Evolutionary conservation across 306 rosid species (phyloP).

Genomic region (Begonia loranthoides): DNA sequence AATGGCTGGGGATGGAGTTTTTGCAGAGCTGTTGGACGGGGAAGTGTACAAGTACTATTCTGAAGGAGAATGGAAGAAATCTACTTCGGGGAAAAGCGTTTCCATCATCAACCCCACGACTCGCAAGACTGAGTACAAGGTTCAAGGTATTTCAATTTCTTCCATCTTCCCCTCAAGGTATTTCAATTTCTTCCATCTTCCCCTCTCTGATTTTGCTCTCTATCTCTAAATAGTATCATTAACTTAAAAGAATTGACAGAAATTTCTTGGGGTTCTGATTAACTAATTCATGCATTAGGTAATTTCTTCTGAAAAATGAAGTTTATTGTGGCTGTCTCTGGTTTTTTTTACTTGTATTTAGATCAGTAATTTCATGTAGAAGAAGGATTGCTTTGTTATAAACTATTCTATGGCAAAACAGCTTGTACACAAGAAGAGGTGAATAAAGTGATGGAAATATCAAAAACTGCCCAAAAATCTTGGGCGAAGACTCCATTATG

Average conservation of each 20-base stretch:
- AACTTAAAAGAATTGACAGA: no score
- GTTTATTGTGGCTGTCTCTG: not conserved
- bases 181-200: not conserved
- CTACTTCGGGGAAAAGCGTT: slow-evolving; percentile 69
- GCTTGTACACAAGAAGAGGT: slow-evolving; percentile 96
- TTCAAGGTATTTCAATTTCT: slow-evolving; percentile 50
- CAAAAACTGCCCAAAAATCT: slow-evolving; percentile 72
- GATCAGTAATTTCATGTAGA: not conserved
- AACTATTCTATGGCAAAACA: slow-evolving; percentile 17
- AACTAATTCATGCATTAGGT: no score
- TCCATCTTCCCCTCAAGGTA: not conserved
- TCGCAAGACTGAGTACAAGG: slow-evolving; percentile 74
- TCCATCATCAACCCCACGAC: slow-evolving; percentile 79
- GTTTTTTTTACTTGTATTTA: not conserved
- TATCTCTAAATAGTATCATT: not conserved
- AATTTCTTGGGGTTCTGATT: no score
- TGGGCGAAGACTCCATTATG: slow-evolving; percentile 99
- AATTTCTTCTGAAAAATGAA: not conserved
- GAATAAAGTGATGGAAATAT: slow-evolving; percentile 67
- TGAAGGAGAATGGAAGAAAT: slow-evolving; percentile 84
- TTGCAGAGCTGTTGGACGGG: slow-evolving; percentile 66
- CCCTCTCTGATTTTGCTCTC: not conserved
- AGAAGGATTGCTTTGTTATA: slow-evolving; percentile 1
- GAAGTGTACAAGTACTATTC: slow-evolving; percentile 73
- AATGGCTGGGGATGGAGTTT: slow-evolving; percentile 69